Percentiles rank a stretch among this genome's conserved stretches.
Conservation (phyloP, 1,284 basidiomycete genomes). For the Papiliotrema nemorosa region DNA sequence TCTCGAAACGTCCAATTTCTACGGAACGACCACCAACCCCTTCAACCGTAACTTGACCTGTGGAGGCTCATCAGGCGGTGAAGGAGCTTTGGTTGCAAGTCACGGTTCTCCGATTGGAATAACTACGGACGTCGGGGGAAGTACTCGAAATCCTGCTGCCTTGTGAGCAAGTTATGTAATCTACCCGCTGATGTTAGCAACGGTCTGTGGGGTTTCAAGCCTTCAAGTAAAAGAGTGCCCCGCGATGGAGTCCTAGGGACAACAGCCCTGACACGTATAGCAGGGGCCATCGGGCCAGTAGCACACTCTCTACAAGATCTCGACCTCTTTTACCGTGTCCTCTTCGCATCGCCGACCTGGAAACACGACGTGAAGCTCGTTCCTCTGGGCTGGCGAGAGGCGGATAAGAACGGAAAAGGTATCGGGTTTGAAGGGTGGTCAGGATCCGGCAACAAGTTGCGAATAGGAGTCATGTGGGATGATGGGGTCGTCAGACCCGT, state of each 20-base stretch:
- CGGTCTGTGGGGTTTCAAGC: constrained; percentile 45
- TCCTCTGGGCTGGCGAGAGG: constrained; percentile 23
- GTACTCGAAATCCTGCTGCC: background rate
- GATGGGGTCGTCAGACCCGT: constrained; percentile 37
- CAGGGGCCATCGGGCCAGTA: constrained; percentile 31
- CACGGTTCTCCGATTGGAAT: constrained; percentile 4
- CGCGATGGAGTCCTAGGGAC: constrained; percentile 35
- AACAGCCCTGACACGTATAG: constrained; percentile 19
- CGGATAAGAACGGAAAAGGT: background rate
- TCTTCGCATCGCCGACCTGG: constrained; percentile 34
- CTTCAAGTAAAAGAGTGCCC: constrained; percentile 37
- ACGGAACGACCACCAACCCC: constrained; percentile 49
- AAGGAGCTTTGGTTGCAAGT: constrained; percentile 54
- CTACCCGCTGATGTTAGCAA: background rate
- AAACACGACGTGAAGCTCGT: constrained; percentile 28
- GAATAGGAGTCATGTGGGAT: constrained; percentile 38
- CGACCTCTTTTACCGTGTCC: constrained; percentile 28
- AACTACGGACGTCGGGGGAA: constrained; percentile 11
- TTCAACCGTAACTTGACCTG: constrained; percentile 55
- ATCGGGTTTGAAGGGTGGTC: constrained; percentile 6
- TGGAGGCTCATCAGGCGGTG: constrained; percentile 61
- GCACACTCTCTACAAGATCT: constrained; percentile 32
- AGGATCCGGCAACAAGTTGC: constrained; percentile 13
- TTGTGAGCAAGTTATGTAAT: background rate
- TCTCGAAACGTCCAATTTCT: constrained; percentile 27